Evolutionary conservation across 331 rosid genomes (phyloP), one percentile per base, ranked within the genome.

Genomic region (Prunus yedoensis): DNA sequence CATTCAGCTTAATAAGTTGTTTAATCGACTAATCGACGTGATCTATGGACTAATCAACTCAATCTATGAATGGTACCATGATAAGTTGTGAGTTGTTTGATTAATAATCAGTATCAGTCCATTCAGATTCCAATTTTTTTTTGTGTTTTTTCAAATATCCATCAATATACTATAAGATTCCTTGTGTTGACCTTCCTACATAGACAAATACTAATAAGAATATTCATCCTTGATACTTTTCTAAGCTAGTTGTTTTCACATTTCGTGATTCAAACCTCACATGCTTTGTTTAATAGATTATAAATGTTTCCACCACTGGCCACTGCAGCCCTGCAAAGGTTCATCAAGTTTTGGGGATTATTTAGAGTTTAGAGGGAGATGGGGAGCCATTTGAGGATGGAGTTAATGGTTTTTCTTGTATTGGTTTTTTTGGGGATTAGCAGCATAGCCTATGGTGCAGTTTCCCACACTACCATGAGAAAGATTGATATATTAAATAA

Each of bases 401-500:
- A n/a, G 75, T 68, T 78, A 3, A 30, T 82, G n/a, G 56, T 58
- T 45, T 70, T 81, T 61, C 43, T 85, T 5, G 66, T 77, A 27
- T 49, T 87, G 84, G 54, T 35, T 35, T 35, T 82, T 41, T 28
- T 79, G 64, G 82, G 83, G 25, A 60, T 68, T 67, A 80, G 79
- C 71, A 76, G n/a, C 13, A 67, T 17, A n/a, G 77, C 80, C 15
- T 56, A 79, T 78, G 90, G 88, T 75, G 78, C 62, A 68, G 47
- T 87, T 82, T 75, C 81, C 49, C 28, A 46, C 56, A 10, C 53
- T 70, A 65, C 54, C 23, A 20, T 78, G 87, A 83, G 41, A 67
- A 71, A 82, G 76, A 88, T 93, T 18, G 64, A 69, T 4, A 58
- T 5, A 3, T 74, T 89, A 20, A 89, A 89, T 72, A 28, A 23